Base-by-base conservation (phyloP, 2,329 filamentous ascomycete genomes). In the Neofusicoccum sp. region DNA sequence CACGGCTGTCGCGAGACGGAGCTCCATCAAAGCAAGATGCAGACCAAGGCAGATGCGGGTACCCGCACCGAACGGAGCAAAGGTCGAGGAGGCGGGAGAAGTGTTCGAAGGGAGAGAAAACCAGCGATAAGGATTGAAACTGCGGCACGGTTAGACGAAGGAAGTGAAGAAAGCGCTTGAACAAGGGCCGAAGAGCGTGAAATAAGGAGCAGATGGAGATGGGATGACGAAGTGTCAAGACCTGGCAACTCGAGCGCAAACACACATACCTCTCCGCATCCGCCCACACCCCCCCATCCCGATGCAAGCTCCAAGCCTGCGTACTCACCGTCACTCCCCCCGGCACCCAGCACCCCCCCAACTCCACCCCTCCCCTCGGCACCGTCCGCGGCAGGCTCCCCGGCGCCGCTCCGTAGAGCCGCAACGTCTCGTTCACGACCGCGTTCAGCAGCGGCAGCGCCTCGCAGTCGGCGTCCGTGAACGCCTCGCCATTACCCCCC, bases 41-140 rank as follows among this genome's bases (percentile, higher is more conserved):
- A 86, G 84, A 0, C 89, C 89, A 6, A 92, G 79, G 67, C 89
- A 92, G 75, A 89, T 88, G 28, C 88, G 79, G 0, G 88, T 85
- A 0, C 89, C 89, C 22, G 85, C 88, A 1, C 88, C 86, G 71
- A 91, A 91, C 0, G 88, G 79, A 87, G 86, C 66, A 88, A 90
- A 16, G 84, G 84, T 3, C 83, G 79, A 59, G 84, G 81, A 1
- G 73, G 74, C 2, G 64, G 1, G 71, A 69, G 2, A 65, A 41
- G 41, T 67, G 48, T 69, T 70, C 16, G 66, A 31, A 3, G n/a
- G 61, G 61, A 45, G 44, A 2, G 67, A 61, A 48, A 73, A 67
- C 74, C 72, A 77, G 48, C 74, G 73, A 8, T 67, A 61, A 1
- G 74, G 74, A 39, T 75, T 66, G 66, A 76, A 77, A 3, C 75